These are phyloP conservation scores for Scheffersomyces ergatensis DNA, from an alignment of 805 yeast genomes.

Conservation along the genomic window DNA sequence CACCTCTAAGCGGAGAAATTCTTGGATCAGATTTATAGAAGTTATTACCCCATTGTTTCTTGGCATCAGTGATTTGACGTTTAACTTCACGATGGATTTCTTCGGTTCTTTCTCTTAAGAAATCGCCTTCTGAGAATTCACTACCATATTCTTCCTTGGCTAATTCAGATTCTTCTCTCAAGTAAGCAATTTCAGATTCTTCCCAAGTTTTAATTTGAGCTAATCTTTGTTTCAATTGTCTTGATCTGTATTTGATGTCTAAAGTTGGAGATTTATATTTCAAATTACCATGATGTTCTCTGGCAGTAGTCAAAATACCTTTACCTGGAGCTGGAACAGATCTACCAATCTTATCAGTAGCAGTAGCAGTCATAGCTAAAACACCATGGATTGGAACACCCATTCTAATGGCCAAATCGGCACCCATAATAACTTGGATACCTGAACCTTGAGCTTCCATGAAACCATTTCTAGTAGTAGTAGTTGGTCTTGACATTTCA, in stretches of 20 bases:
- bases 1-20: slow-evolving; percentile 96
- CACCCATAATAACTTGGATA: slow-evolving; percentile 94
- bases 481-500: slow-evolving; percentile 98
- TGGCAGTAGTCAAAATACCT: slow-evolving; percentile 97
- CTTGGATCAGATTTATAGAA: slow-evolving; percentile 89
- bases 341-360: slow-evolving; percentile 97
- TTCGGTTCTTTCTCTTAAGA: slow-evolving; percentile 79
- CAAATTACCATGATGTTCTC: slow-evolving; percentile 82
- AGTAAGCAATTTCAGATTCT: slow-evolving; percentile 70
- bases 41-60: slow-evolving; percentile 92
- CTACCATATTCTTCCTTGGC: slow-evolving; percentile 51
- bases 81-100: slow-evolving; percentile 83
- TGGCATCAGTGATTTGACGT: slow-evolving; percentile 84
- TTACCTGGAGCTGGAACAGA: slow-evolving; percentile 99
- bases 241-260: slow-evolving; percentile 88
- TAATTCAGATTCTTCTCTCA: slow-evolving; percentile 67
- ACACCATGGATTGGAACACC: slow-evolving; percentile 99
- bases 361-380: slow-evolving; percentile 92
- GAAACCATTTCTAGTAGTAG: slow-evolving; percentile 94
- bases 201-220: slow-evolving; percentile 80
- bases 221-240: slow-evolving; percentile 82
- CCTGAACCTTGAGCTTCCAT: slow-evolving; percentile 99
- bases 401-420: slow-evolving; percentile 91
- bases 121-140: slow-evolving; percentile 43
- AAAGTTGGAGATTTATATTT: slow-evolving; percentile 77